phyloP scores from a whole-genome alignment of 116 monocot genomes.

The Cymodocea nodosa region DNA sequence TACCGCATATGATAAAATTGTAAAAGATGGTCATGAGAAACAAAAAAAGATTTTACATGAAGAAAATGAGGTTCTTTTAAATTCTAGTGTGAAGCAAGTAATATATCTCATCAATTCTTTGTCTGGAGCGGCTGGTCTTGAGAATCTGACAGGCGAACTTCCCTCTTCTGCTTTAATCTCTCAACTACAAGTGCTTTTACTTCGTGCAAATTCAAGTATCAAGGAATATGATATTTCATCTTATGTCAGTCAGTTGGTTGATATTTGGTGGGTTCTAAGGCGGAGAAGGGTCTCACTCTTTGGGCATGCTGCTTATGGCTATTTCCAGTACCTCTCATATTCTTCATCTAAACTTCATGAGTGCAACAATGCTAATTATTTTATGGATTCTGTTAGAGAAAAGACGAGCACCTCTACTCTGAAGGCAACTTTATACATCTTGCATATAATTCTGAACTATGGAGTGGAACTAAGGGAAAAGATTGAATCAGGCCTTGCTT shows the following conservation, averaged over 20 bases:
- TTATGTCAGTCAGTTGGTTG: slow-evolving; percentile 32
- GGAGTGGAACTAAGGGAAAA: slow-evolving; percentile 68
- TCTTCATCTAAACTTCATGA: slow-evolving; percentile 40
- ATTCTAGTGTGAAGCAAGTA: slow-evolving; percentile 43
- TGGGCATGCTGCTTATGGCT: slow-evolving; percentile 78
- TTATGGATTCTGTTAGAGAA: slow-evolving; percentile 23
- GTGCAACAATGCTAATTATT: slow-evolving; percentile 5
- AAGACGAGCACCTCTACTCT: slow-evolving; percentile 47
- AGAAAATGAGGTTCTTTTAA: slow-evolving; percentile 20
- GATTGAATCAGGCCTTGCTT: slow-evolving; percentile 50
- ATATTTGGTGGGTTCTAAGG: slow-evolving; percentile 69
- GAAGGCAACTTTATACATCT: slow-evolving; percentile 57
- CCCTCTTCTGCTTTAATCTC: slow-evolving; percentile 42
- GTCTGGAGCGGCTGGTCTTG: slow-evolving; percentile 50
- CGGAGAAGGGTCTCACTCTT: slow-evolving; percentile 76
- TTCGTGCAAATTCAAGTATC: slow-evolving; percentile 16
- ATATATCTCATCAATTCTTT: slow-evolving; percentile 45
- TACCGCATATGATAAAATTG: slow-evolving; percentile 3
- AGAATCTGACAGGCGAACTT: slow-evolving; percentile 37
- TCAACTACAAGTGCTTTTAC: slow-evolving; percentile 45
- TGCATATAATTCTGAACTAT: slow-evolving; percentile 79
- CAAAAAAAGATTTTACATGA: slow-evolving; percentile 1
- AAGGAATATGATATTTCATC: slow-evolving; percentile 20
- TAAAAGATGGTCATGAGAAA: slow-evolving; percentile 12
- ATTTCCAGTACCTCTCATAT: slow-evolving; percentile 72